Evolutionary conservation across 2,329 filamentous ascomycete species (phyloP).

Genomic region (Thelonectria rubi): DNA sequence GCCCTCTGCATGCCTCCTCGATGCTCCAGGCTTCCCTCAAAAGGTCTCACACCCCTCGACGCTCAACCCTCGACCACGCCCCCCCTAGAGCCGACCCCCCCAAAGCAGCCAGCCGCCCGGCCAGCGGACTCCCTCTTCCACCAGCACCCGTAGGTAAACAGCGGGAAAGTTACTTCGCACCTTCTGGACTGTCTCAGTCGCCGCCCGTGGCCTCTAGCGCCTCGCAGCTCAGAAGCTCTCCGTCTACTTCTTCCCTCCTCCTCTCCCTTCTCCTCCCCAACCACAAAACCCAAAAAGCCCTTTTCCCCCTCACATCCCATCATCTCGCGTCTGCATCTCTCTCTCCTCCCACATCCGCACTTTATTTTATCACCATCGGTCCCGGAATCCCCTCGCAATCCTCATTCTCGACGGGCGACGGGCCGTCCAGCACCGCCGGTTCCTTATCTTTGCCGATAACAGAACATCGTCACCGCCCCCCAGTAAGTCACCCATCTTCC

Average conservation of each 20-base stretch:
- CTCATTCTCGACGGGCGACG: conserved; percentile 33
- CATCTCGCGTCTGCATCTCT: conserved; percentile 29
- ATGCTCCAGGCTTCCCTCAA: too few relatives aligned
- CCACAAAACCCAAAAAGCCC: conserved; percentile 6
- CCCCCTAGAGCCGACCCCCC: background rate
- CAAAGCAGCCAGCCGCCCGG: background rate
- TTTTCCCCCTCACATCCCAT: conserved; percentile 25
- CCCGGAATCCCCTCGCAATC: background rate
- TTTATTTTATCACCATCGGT: conserved; percentile 5
- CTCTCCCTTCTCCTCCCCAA: conserved; percentile 30
- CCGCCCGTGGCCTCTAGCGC: background rate
- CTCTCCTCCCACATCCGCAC: conserved; percentile 11
- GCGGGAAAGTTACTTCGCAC: background rate
- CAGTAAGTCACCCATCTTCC: conserved; percentile 30
- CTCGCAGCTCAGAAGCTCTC: conserved; percentile 1
- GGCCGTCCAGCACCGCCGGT: conserved; percentile 37
- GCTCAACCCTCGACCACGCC: too few relatives aligned
- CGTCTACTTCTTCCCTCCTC: conserved; percentile 31
- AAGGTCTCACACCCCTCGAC: too few relatives aligned
- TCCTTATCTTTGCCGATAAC: conserved; percentile 42
- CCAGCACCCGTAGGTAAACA: background rate
- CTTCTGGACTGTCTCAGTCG: conserved; percentile 2
- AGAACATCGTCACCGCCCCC: conserved; percentile 41
- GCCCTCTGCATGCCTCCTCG: too few relatives aligned
- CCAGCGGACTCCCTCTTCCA: conserved; percentile 5